Evolutionary conservation across 768 basidiomycete species (phyloP), one percentile per base, ranked within the genome.

Genomic region (Leccinum barrowsii): DNA sequence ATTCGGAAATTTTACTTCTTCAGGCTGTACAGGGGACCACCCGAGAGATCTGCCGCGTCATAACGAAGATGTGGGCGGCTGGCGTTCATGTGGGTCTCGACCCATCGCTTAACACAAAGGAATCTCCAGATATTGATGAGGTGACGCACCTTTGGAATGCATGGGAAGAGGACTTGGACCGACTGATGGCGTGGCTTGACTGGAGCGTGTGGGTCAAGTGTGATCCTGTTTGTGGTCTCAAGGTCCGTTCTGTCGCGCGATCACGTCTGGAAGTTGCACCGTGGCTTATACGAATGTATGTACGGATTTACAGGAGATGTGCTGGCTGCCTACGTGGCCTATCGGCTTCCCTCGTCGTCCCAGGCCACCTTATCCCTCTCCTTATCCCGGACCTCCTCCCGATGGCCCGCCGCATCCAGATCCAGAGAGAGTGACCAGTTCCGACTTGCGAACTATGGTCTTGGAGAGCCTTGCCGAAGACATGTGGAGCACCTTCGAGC

Each of bases 181-280:
- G 51, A 2, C 62, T 84, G 21, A 80, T 83, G 75, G 48, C 37
- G 0, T 84, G 83, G 82, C 67, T 84, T 0, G 82, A 79, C 59
- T 85, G 83, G 82, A 75, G 68, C 40, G 65, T 74, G 7, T 84
- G 83, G 82, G 62, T 77, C 2, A 78, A 70, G 47, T 84, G 83
- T 52, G 67, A 65, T 3, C 81, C 82, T 26, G 73, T 65, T 1
- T 85, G 83, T 68, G 65, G 63, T 8, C 67, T 69, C 30, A 77
- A 82, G 71, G 82, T 82, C 50, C 2, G 76, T 70, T 22, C n/a
- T 24, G 15, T 32, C 13, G 4, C 5, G 13, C 5, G 7, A 19
- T 46, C 26, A 30, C 3, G 17, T 21, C 12, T 13, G 15, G 17
- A 12, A 4, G 32, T 6, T 5, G 7, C 12, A 11, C 8, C 1